phyloP scores from a whole-genome alignment of 2,329 filamentous ascomycete species.

The Sporothrix mexicana region DNA sequence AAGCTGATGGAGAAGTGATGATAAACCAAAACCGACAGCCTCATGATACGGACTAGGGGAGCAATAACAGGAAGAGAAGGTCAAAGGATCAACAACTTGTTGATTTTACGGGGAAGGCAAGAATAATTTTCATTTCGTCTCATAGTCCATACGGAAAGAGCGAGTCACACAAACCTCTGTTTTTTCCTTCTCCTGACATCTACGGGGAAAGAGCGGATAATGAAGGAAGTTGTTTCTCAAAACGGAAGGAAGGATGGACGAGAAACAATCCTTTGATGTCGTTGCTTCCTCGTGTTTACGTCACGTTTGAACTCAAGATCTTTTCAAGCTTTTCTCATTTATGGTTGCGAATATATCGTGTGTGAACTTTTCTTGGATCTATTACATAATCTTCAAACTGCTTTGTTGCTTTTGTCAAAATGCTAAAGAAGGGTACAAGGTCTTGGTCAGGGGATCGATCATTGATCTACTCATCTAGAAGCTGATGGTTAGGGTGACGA shows the following conservation, averaged over 20 bases:
- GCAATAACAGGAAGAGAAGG: too few relatives aligned
- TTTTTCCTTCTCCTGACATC: too few relatives aligned
- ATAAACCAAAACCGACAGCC: neutral
- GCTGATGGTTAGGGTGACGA: neutral
- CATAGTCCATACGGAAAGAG: neutral
- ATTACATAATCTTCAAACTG: neutral
- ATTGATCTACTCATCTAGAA: conserved; percentile 7
- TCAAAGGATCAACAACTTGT: conserved; percentile 10
- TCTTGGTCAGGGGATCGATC: conserved; percentile 3
- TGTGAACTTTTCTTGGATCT: too few relatives aligned
- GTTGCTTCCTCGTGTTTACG: too few relatives aligned
- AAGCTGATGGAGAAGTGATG: neutral
- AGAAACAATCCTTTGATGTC: too few relatives aligned
- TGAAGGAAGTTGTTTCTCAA: neutral
- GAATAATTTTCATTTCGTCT: neutral
- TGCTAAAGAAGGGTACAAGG: neutral
- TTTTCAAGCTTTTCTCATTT: too few relatives aligned
- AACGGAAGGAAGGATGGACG: conserved; percentile 3
- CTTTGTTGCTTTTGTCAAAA: neutral
- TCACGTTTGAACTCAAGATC: too few relatives aligned
- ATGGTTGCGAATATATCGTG: too few relatives aligned
- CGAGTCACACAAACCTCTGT: neutral
- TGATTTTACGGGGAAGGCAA: neutral
- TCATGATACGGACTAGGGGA: too few relatives aligned
- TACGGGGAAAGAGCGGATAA: conserved; percentile 22